Conservation (phyloP, 257 asterid genomes). For the Striga asiatica region DNA sequence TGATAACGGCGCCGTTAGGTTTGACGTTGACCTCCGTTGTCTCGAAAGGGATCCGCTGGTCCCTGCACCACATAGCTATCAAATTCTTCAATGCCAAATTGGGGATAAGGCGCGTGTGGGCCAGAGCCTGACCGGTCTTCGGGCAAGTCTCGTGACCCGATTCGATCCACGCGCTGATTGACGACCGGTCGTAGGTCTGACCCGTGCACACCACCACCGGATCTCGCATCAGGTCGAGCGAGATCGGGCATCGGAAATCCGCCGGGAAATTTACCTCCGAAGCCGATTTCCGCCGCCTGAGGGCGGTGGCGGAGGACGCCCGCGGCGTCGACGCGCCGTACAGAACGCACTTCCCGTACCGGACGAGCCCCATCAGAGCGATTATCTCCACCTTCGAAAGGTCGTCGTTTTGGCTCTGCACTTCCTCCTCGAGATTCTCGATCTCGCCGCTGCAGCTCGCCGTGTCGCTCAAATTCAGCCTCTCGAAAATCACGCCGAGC, state of each 20-base stretch:
- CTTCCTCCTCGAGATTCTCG: conserved; percentile 61
- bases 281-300: conserved; percentile 38
- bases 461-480: conserved; percentile 43
- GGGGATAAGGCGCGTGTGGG: conserved; percentile 46
- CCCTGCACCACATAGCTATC: conserved; percentile 76
- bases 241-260: conserved; percentile 76
- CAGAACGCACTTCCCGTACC: conserved; percentile 80
- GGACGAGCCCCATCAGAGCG: conserved; percentile 70
- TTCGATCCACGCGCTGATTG: conserved; percentile 58
- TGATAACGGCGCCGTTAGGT: conserved; percentile 18
- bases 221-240: conserved; percentile 67
- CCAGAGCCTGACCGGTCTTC: conserved; percentile 59
- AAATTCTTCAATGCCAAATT: conserved; percentile 55
- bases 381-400: conserved; percentile 38
- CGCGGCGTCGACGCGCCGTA: conserved; percentile 76
- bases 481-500: conserved; percentile 43
- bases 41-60: conserved; percentile 58
- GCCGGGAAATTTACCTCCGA: conserved; percentile 45
- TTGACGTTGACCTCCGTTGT: conserved; percentile 28
- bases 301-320: no score
- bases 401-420: conserved; percentile 50
- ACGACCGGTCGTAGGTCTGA: conserved; percentile 61
- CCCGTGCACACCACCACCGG: conserved; percentile 83
- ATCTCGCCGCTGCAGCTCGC: conserved; percentile 54
- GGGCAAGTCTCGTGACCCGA: conserved; percentile 85